Conservation (phyloP, 192 early-diverging fungal species). For the Physocladia obscura region DNA sequence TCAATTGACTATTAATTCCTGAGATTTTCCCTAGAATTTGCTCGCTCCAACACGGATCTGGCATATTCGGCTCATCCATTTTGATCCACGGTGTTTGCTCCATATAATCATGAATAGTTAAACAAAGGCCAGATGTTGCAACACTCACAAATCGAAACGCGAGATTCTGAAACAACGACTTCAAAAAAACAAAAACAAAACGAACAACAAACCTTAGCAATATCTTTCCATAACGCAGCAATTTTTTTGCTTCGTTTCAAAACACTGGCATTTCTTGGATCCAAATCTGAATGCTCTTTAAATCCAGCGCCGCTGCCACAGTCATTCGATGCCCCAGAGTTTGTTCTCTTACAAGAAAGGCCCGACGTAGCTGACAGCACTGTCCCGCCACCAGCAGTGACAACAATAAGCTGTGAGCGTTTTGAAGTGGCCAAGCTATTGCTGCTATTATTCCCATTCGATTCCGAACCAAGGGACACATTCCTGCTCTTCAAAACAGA, state of each 20-base stretch:
- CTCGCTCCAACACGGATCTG: not conserved
- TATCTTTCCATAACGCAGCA: not conserved
- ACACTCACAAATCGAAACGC: constrained; percentile 6
- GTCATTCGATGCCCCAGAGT: not conserved
- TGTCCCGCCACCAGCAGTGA: constrained; percentile 25
- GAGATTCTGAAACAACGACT: not conserved
- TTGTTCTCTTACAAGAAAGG: not conserved
- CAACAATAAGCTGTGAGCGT: constrained; percentile 14
- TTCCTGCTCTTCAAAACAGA: constrained; percentile 16
- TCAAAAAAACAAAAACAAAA: not conserved
- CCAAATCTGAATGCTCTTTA: not conserved
- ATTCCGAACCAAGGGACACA: not conserved
- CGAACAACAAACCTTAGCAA: constrained; percentile 12
- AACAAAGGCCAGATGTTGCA: not conserved
- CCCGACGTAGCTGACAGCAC: constrained; percentile 9
- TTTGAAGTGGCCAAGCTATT: too few relatives aligned
- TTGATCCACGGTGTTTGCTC: not conserved
- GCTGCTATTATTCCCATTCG: too few relatives aligned
- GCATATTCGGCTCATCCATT: not conserved
- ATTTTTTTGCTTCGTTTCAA: constrained; percentile 9
- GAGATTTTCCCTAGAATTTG: not conserved
- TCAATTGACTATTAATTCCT: constrained; percentile 10
- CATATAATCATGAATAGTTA: constrained; percentile 1
- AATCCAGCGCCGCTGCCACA: not conserved
- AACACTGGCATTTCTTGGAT: constrained; percentile 3